Conservation (phyloP, 495 filamentous ascomycete genomes). For the Aspergillus indologenus region DNA sequence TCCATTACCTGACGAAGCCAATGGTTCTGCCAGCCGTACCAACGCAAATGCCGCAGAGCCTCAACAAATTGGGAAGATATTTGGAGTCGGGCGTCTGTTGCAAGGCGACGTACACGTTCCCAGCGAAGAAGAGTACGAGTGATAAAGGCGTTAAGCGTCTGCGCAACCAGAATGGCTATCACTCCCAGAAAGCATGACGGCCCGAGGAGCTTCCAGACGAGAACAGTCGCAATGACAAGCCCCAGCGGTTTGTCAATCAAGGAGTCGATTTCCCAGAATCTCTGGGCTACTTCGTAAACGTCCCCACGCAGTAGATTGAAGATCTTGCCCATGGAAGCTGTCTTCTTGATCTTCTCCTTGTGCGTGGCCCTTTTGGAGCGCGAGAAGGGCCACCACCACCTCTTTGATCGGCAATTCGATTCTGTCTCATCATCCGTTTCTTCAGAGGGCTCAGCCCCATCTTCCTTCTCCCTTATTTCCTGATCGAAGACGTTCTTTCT, state of each 20-base stretch:
- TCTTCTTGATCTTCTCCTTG: constrained; percentile 42
- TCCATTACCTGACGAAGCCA: constrained; percentile 75
- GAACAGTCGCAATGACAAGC: constrained; percentile 60
- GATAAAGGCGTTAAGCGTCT: constrained; percentile 60
- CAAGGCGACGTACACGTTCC: constrained; percentile 60
- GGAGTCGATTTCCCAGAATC: constrained; percentile 75
- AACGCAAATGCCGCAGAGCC: constrained; percentile 78
- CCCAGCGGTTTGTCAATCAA: constrained; percentile 67
- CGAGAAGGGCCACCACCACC: constrained; percentile 19
- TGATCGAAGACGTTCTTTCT: constrained; percentile 65
- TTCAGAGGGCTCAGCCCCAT: constrained; percentile 4
- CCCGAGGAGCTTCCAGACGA: constrained; percentile 74
- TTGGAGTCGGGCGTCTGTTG: constrained; percentile 70
- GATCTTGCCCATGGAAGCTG: constrained; percentile 79
- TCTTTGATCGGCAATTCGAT: constrained; percentile 8
- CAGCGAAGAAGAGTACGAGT: constrained; percentile 58
- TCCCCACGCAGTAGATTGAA: constrained; percentile 76
- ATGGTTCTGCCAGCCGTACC: constrained; percentile 81
- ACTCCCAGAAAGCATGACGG: constrained; percentile 75
- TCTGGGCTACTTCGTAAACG: constrained; percentile 78
- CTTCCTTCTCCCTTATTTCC: constrained; percentile 18
- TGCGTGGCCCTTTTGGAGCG: constrained; percentile 15
- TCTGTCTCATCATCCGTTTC: constrained; percentile 1
- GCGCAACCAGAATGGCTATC: constrained; percentile 59
- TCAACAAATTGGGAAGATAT: constrained; percentile 77